Percentiles rank a stretch among this genome's conserved stretches.
These are phyloP conservation scores for Andrographis paniculata DNA, from an alignment of 305 asterid species.

Conservation along the genomic window DNA sequence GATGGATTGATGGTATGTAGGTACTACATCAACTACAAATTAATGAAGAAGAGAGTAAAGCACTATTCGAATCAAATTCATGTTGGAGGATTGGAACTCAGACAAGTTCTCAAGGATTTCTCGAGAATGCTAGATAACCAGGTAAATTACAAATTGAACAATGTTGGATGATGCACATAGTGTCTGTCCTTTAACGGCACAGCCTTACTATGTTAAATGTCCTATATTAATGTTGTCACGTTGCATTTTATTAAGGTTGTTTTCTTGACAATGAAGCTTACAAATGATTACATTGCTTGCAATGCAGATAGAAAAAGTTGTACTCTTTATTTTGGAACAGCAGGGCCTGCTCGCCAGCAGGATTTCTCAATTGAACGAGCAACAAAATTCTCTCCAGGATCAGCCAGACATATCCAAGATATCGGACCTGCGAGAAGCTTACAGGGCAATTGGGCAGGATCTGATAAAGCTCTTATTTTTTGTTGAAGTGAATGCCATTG, in stretches of 20 bases:
- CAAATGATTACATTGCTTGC: slow-evolving; percentile 12
- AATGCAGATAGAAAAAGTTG: slow-evolving; percentile 88
- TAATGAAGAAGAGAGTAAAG: slow-evolving; percentile 90
- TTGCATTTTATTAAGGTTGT: not conserved
- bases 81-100: slow-evolving; percentile 66
- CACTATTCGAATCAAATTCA: slow-evolving; percentile 74
- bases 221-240: no score
- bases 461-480: slow-evolving; percentile 80
- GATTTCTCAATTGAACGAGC: slow-evolving; percentile 65
- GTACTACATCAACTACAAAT: slow-evolving; percentile 94
- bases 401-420: slow-evolving; percentile 74
- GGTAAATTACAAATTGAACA: slow-evolving; percentile 30
- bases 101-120: slow-evolving; percentile 94
- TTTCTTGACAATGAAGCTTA: slow-evolving; percentile 11
- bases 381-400: slow-evolving; percentile 63
- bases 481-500: slow-evolving; percentile 89
- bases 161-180: slow-evolving; percentile 6
- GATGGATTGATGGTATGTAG: slow-evolving; percentile 33
- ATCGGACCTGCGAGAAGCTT: slow-evolving; percentile 77
- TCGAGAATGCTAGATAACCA: slow-evolving; percentile 85
- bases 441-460: slow-evolving; percentile 84
- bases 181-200: slow-evolving; percentile 6
- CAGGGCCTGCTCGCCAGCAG: slow-evolving; percentile 82
- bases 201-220: not conserved
- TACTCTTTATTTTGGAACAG: slow-evolving; percentile 90